These are phyloP conservation scores for Trifolium subterraneum DNA, from an alignment of 306 rosid genomes.

Conservation along the genomic window DNA sequence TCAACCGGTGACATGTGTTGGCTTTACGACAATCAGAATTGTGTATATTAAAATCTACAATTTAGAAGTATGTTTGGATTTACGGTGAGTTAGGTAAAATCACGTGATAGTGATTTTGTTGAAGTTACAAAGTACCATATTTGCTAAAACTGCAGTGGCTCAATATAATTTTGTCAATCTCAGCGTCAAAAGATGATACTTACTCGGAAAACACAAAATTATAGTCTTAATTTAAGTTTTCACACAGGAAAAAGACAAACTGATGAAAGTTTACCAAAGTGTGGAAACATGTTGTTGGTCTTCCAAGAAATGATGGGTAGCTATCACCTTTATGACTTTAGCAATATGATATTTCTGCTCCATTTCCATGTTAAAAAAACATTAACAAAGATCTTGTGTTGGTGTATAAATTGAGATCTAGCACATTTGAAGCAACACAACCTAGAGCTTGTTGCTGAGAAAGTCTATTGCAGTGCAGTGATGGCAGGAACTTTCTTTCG, in stretches of 20 bases:
- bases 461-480: conserved; percentile 33
- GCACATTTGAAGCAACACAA: conserved; percentile 37
- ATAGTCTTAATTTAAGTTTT: neutral
- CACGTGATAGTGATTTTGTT: neutral
- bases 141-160: neutral
- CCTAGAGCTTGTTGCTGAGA: conserved; percentile 35
- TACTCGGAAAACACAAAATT: neutral
- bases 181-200: neutral
- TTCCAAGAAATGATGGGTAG: conserved; percentile 46
- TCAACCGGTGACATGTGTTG: too few species aligned
- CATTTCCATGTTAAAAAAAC: conserved; percentile 34
- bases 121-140: neutral
- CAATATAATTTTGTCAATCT: too few species aligned
- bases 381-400: conserved; percentile 26
- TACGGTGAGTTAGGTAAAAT: neutral
- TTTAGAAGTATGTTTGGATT: neutral
- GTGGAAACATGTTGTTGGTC: conserved; percentile 46
- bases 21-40: neutral
- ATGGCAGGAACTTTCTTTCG: conserved; percentile 56
- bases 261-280: conserved; percentile 23
- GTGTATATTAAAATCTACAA: too few species aligned
- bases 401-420: conserved; percentile 60
- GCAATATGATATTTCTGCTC: conserved; percentile 24
- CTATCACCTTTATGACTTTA: conserved; percentile 62
- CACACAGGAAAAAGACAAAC: conserved; percentile 40